Percentiles rank a stretch among this genome's conserved stretches.
These are phyloP conservation scores for Sphaerulina musiva DNA, from an alignment of 2,329 filamentous ascomycete genomes.

Conservation along the genomic window DNA sequence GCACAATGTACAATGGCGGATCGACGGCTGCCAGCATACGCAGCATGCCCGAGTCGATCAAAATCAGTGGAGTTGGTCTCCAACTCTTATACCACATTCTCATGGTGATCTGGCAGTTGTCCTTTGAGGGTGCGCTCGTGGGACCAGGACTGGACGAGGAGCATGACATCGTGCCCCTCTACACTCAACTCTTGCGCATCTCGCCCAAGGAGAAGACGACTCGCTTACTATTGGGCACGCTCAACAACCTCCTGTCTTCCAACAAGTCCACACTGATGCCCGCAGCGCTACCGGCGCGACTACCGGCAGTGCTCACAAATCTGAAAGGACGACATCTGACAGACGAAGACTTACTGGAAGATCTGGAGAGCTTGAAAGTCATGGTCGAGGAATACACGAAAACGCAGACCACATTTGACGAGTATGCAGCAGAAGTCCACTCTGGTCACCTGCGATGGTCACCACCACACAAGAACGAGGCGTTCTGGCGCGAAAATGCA, in stretches of 20 bases:
- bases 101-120: conserved; percentile 91
- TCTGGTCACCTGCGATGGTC: conserved; percentile 88
- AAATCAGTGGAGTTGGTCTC: conserved; percentile 68
- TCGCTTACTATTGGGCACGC: conserved; percentile 77
- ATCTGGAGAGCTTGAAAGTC: conserved; percentile 42
- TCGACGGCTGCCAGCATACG: conserved; percentile 30
- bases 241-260: conserved; percentile 76
- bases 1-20: conserved; percentile 47
- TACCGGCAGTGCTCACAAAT: conserved; percentile 58
- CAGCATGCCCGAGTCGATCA: conserved; percentile 60
- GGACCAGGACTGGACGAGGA: conserved; percentile 83
- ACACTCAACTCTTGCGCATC: conserved; percentile 82
- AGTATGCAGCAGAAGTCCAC: conserved; percentile 73
- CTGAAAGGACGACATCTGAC: conserved; percentile 48
- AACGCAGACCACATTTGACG: conserved; percentile 60
- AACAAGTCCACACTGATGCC: conserved; percentile 66
- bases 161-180: conserved; percentile 84
- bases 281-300: conserved; percentile 75
- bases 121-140: conserved; percentile 68
- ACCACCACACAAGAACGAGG: conserved; percentile 75
- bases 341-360: conserved; percentile 49
- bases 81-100: conserved; percentile 93
- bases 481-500: conserved; percentile 90
- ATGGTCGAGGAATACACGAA: conserved; percentile 81
- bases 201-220: conserved; percentile 99